Base-by-base conservation (phyloP, 2,329 filamentous ascomycete genomes). In the Didymella arachidicola region DNA sequence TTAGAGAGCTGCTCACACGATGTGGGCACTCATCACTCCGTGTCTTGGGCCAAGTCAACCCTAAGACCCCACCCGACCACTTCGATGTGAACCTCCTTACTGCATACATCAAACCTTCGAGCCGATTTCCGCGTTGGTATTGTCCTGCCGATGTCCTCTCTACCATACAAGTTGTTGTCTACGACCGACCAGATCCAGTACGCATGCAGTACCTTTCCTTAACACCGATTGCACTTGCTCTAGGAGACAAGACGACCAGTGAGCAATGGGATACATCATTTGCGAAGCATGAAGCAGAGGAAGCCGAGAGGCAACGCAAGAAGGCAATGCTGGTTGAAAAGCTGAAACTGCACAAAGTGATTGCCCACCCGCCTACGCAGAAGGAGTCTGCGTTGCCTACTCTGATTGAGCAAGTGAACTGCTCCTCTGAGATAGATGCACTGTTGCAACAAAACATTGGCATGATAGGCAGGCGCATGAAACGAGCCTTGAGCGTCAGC, bases 171-270 rank as follows among this genome's bases (percentile, higher is more conserved):
- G 86, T 97, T 43, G 90, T 98, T 57, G 83, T 96, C 57, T 99
- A 96, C 77, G 88, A 97, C 69, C 85, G 93, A 45, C 95, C 95
- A 0, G 86, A 90, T 56, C 94, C 95, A 0, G 87, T 85, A 30
- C 86, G 88, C 54, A 98, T 99, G 95, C 94, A 99, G 77, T 99
- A 98, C 77, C 89, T 98, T 67, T 99, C 95, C 1, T 82, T 97
- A 19, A 86, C 87, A 27, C 94, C 95, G 0, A 98, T 99, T 50
- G 89, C 93, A 0, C 83, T 99, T 41, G 93, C 93, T 0, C 81
- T 99, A 14, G 91, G 86, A 2, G 72, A 76, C 53, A 92, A 94
- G 68, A 81, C 65, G 57, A 80, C 72, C 47, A 77, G 69, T 44
- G 53, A 78, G 74, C 71, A 67, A 32, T 79, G 75, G 63, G 72